Evolutionary conservation across 208 protist genomes (phyloP), one percentile per base, ranked within the genome.

Genomic region (Crithidia acanthocephali): DNA sequence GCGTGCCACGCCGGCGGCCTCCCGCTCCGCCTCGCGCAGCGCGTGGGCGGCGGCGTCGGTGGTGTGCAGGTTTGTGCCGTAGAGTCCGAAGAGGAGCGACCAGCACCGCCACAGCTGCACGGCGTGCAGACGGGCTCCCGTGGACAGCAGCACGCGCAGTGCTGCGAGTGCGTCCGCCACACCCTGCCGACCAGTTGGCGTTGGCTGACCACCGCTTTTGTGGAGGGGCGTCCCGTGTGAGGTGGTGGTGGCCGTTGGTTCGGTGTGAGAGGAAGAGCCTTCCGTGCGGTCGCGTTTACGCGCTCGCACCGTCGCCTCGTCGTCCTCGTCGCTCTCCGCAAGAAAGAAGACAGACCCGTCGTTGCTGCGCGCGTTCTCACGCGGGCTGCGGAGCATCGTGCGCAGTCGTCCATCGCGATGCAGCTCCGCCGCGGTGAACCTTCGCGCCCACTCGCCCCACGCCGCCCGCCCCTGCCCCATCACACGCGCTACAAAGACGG

Each of bases 81-180:
- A 78, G 59, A 63, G 66, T 3, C 64, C 72, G 33, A 72, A 72
- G 13, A 78, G 65, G 2, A 68, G 9, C 15, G 23, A 25, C 72
- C 72, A 78, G 51, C 42, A 66, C 35, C 72, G 64, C 72, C 72
- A 78, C n/a, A 78, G 57, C 33, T 68, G 27, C n/a, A 30, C 30
- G 5, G 65, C 72, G 57, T 72, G 52, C 42, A 25, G 37, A 16
- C 33, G 62, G n/a, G 72, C 72, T 2, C 18, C 58, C 7, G 33
- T 5, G 9, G 11, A 18, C 30, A 78, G 20, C 0, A 48, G 16
- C 6, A 27, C 25, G 40, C 65, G 72, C 42, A 68, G 32, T 8
- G 62, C 47, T 2, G 45, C 62, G 48, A 68, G 48, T 0, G 50
- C 23, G 47, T 68, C 47, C 6, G 22, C 37, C 18, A 62, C 37